phyloP scores from a whole-genome alignment of 495 filamentous ascomycete species.

The Neurospora tetraspora region DNA sequence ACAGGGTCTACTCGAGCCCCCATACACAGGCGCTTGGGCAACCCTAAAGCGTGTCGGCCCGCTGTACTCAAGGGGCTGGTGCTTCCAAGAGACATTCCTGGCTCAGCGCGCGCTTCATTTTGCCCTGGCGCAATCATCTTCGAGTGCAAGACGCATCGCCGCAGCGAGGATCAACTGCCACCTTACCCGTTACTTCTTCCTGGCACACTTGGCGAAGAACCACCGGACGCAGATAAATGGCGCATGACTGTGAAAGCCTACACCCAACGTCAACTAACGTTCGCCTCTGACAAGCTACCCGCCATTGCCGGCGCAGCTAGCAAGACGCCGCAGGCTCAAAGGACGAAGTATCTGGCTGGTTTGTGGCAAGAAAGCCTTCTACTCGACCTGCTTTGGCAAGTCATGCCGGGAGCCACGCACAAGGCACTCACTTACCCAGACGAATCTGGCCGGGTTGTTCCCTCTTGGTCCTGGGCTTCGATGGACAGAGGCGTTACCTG shows the following conservation, averaged over 20 bases:
- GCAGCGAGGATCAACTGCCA: background rate
- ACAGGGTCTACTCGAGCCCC: background rate
- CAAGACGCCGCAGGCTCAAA: slow-evolving; percentile 3
- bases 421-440: background rate
- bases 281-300: slow-evolving; percentile 42
- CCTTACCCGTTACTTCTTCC: background rate
- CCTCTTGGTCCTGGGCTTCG: background rate
- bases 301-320: slow-evolving; percentile 29
- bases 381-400: background rate
- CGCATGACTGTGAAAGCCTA: background rate
- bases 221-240: slow-evolving; percentile 1
- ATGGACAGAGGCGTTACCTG: background rate
- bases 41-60: background rate
- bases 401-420: background rate
- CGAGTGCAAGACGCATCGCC: background rate
- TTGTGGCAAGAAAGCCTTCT: slow-evolving; percentile 12
- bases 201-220: background rate
- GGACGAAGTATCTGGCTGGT: slow-evolving; percentile 38
- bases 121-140: background rate
- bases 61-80: background rate
- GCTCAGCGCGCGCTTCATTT: background rate
- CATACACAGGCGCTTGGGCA: background rate
- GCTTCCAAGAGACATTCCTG: background rate
- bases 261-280: slow-evolving; percentile 14
- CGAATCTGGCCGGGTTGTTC: background rate